Base-by-base conservation (phyloP, 371 early-diverging fungal species). In the Phascolomyces articulosus region DNA sequence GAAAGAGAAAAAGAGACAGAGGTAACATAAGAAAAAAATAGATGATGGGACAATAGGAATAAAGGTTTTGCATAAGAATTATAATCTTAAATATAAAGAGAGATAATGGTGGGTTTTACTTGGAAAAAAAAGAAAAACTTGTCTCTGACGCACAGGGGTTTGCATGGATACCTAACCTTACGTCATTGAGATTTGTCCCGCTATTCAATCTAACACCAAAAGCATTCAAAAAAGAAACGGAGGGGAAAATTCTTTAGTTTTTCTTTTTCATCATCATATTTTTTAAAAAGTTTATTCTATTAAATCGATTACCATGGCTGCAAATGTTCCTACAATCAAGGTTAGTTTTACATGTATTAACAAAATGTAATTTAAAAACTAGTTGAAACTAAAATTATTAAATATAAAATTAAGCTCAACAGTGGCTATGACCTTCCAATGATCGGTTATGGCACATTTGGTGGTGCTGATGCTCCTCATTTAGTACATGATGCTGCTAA, bases 381-480 rank as follows among this genome's bases (percentile, higher is more conserved):
- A n/a, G 8, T n/a, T 44, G n/a, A 51, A 20, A 51, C 51, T 24
- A 0, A 24, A 51, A 51, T 9, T 9, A 24, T 44, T 3, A 20
- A 51, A 23, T 20, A 7, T 0, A 23, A 24, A 18, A 24, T 24
- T 1, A 51, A 69, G 70, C 55, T 69, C 16, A 77, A 72, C 61
- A 74, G 64, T 48, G 82, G 82, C n/a, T 66, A 77, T 49, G 66
- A 71, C 21, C 24, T 82, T 3, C 82, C 82, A 11, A 31, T 71
- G 20, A 77, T 79, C 55, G 82, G 79, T 28, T 75, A 67, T 54
- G 82, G 79, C 58, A 75, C 77, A 4, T 82, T 73, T 69, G 77
- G 82, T 47, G 82, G 82, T 1, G 55, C 68, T 15, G 70, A 78
- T 55, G 73, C 71, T 9, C 74, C 74, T 18, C 58, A 76, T 16